Conservation (phyloP, 345 rosid genomes). For the Trapa bicornis region DNA sequence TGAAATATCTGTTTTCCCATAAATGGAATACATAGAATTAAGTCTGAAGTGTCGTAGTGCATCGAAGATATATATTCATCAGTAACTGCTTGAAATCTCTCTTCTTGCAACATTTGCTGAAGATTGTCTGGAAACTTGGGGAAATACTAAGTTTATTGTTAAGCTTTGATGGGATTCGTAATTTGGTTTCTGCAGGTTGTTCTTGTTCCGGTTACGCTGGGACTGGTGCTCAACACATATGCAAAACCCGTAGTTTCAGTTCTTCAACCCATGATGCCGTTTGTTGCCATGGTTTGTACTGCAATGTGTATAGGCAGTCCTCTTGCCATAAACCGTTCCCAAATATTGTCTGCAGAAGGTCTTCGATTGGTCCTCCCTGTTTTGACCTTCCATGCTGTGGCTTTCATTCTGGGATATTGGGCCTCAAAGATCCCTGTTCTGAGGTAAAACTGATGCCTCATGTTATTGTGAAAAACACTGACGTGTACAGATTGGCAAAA, state of each 20-base stretch:
- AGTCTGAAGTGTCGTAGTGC: background rate
- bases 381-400: constrained; percentile 59
- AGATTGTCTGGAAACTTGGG: background rate
- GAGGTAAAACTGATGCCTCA: constrained; percentile 31
- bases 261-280: constrained; percentile 76
- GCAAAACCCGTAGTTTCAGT: constrained; percentile 67
- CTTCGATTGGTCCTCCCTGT: constrained; percentile 65
- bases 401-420: constrained; percentile 82
- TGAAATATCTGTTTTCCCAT: background rate
- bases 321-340: constrained; percentile 66
- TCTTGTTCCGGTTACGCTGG: constrained; percentile 72
- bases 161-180: background rate
- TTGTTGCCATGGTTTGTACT: constrained; percentile 89
- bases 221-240: constrained; percentile 69
- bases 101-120: background rate
- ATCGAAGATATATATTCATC: background rate
- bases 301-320: constrained; percentile 91
- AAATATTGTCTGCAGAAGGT: constrained; percentile 63
- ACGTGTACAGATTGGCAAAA: too few relatives aligned
- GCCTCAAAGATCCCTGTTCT: constrained; percentile 60
- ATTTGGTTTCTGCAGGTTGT: constrained; percentile 48
- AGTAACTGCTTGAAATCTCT: background rate
- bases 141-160: background rate
- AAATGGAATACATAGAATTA: background rate
- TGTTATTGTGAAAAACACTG: background rate